Evolutionary conservation across 768 basidiomycete genomes (phyloP), one percentile per base, ranked within the genome.

Genomic region (Dentipellis sp.): DNA sequence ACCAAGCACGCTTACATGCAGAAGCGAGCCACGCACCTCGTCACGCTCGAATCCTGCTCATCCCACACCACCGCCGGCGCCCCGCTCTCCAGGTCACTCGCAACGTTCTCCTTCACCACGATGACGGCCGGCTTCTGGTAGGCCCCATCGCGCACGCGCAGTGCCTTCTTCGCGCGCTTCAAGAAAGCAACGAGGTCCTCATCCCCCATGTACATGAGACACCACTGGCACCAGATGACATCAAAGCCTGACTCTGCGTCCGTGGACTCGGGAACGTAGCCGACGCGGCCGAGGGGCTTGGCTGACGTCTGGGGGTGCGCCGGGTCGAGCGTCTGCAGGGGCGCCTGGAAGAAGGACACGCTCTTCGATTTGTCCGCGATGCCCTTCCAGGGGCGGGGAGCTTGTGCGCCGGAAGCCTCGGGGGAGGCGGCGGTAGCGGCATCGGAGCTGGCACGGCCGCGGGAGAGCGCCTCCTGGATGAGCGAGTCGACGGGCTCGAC

Each of bases 141-240:
- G 29, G 3, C 29, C 29, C 29, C 29, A 1, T 65, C 69, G 36
- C 63, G 65, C 49, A 67, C 65, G n/a, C 84, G 75, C 56, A 97
- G 67, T 0, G 91, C 82, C 2, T 69, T 71, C 49, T 76, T 75
- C 58, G 84, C 77, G 49, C 83, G 75, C 61, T 76, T 72, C 61
- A 97, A 76, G 72, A 97, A 97, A 2, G 72, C 68, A 23, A 91
- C 77, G 21, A 97, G 79, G 66, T 95, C 89, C 8, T 67, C 65
- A 66, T 94, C 84, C 54, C 75, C 80, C 56, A 97, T 76, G 72
- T 94, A 90, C 2, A 91, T 90, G 14, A 97, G 77, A 72, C 94
- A 95, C 95, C 95, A 98, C 68, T 99, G 95, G 64, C 91, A 91
- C 94, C 91, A 94, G 56, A 95, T 79, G 53, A 94, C 80, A 69